These are phyloP conservation scores for Parathielavia hyrcaniae DNA, from an alignment of 495 filamentous ascomycete species.

Conservation along the genomic window DNA sequence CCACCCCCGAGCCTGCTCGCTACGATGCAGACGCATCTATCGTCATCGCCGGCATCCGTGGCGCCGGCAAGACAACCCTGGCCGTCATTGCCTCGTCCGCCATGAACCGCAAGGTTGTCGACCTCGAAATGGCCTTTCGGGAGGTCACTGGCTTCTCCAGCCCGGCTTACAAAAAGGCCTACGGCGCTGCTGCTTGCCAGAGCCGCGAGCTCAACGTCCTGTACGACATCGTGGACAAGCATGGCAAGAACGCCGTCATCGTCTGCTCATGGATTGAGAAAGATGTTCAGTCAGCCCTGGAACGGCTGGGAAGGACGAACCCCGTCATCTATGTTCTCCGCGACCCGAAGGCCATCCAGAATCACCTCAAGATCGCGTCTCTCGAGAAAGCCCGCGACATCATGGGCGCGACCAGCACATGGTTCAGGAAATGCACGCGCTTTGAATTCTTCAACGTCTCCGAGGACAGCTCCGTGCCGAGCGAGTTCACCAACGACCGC, in stretches of 20 bases:
- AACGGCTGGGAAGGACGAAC: slow-evolving; percentile 50
- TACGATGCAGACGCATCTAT: slow-evolving; percentile 58
- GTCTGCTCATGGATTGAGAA: slow-evolving; percentile 55
- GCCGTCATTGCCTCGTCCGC: slow-evolving; percentile 61
- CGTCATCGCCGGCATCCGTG: slow-evolving; percentile 61
- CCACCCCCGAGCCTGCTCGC: neutral
- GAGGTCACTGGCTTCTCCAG: slow-evolving; percentile 53
- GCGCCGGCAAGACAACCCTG: slow-evolving; percentile 64
- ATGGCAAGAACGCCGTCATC: slow-evolving; percentile 56
- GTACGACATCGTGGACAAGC: slow-evolving; percentile 53
- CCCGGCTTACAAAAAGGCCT: slow-evolving; percentile 51
- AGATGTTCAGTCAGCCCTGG: slow-evolving; percentile 50
- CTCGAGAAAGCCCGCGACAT: slow-evolving; percentile 45
- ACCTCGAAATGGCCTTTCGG: slow-evolving; percentile 57
- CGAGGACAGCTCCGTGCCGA: slow-evolving; percentile 26
- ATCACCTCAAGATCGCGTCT: slow-evolving; percentile 50
- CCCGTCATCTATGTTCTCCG: slow-evolving; percentile 63
- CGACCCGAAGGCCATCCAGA: slow-evolving; percentile 55
- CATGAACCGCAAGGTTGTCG: slow-evolving; percentile 56
- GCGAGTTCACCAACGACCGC: slow-evolving; percentile 6
- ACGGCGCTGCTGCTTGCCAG: slow-evolving; percentile 52
- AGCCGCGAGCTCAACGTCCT: slow-evolving; percentile 51
- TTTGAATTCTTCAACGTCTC: slow-evolving; percentile 69
- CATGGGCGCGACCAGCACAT: slow-evolving; percentile 43
- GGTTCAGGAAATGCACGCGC: slow-evolving; percentile 58